Evolutionary conservation across 208 protist species (phyloP).

Genomic region (Kentomonas sorsogonicus): DNA sequence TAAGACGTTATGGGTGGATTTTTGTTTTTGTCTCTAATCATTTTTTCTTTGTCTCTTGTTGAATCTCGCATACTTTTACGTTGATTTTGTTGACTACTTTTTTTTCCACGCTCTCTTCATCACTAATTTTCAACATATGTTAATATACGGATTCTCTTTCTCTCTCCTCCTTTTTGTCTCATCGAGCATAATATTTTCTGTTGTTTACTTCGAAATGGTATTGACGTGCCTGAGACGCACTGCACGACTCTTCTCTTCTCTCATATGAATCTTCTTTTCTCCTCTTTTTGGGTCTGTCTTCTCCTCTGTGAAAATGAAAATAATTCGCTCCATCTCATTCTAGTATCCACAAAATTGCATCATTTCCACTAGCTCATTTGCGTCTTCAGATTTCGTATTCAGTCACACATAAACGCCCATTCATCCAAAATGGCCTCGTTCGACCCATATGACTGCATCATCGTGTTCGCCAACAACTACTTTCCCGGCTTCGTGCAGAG

Average conservation of each 20-base stretch:
- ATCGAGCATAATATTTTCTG: no score
- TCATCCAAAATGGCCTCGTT: no score
- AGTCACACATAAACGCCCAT: no score
- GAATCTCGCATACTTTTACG: not conserved
- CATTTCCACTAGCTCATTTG: no score
- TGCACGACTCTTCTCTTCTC: not conserved
- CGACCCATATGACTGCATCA: no score
- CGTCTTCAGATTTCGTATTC: no score
- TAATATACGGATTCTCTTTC: slow-evolving; percentile 5
- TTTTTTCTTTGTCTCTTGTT: not conserved
- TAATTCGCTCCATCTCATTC: no score
- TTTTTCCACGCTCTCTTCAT: slow-evolving; percentile 8
- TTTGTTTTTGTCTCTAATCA: not conserved
- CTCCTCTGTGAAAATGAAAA: no score
- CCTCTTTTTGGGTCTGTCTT: not conserved
- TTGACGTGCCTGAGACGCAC: no score
- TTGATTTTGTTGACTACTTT: slow-evolving; percentile 6
- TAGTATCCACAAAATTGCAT: no score
- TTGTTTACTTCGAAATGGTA: no score
- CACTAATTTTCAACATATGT: not conserved
- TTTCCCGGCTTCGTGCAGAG: no score
- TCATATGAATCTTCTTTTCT: not conserved
- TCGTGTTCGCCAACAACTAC: not conserved
- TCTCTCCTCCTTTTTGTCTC: not conserved
- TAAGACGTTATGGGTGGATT: not conserved